Conservation (phyloP, 1,284 basidiomycete genomes). For the Ustilago loliicola region DNA sequence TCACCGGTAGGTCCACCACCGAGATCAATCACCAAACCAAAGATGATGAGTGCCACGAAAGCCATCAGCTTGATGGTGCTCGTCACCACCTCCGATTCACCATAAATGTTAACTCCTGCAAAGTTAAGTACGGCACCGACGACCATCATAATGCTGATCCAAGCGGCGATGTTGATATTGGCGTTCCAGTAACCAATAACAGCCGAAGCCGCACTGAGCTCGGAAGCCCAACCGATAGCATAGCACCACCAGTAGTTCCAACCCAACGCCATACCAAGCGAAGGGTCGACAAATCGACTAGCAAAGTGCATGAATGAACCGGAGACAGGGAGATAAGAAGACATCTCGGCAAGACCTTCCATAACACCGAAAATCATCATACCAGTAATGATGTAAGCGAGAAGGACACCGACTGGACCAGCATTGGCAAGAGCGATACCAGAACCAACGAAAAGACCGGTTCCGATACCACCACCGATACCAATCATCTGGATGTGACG, state of each 20-base stretch:
- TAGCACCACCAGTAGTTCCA: constrained; percentile 66
- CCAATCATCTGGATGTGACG: constrained; percentile 62
- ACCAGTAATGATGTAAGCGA: constrained; percentile 62
- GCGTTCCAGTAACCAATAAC: constrained; percentile 68
- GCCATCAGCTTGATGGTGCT: constrained; percentile 75
- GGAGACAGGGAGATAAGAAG: constrained; percentile 58
- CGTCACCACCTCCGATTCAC: constrained; percentile 75
- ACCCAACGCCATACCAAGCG: constrained; percentile 78
- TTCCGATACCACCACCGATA: constrained; percentile 64
- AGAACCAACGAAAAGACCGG: constrained; percentile 64
- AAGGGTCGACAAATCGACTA: constrained; percentile 75
- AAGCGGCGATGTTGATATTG: constrained; percentile 57
- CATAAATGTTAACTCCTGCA: constrained; percentile 68
- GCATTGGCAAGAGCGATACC: constrained; percentile 56
- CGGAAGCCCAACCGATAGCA: constrained; percentile 63
- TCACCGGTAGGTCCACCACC: constrained; percentile 68
- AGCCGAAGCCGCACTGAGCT: constrained; percentile 71
- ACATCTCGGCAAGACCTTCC: constrained; percentile 65
- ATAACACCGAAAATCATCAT: constrained; percentile 60
- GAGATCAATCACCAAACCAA: constrained; percentile 73
- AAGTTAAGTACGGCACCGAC: constrained; percentile 58
- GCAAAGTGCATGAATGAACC: constrained; percentile 65
- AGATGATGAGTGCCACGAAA: constrained; percentile 75
- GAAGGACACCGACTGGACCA: constrained; percentile 60
- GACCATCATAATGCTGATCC: constrained; percentile 61